phyloP scores from a whole-genome alignment of 495 filamentous ascomycete species.

The Wilcoxina mikolae region DNA sequence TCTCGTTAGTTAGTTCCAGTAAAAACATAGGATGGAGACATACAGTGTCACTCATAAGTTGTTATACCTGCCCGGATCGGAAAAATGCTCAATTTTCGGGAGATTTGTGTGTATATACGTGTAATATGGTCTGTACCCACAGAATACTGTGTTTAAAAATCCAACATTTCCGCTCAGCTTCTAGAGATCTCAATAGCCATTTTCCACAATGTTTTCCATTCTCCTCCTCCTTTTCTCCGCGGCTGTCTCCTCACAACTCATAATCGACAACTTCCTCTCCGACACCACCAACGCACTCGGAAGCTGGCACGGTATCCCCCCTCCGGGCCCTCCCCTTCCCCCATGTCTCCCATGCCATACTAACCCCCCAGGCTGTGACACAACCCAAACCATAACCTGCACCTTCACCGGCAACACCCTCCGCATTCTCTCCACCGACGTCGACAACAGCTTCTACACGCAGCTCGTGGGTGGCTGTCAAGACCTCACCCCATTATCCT shows the following conservation, averaged over 20 bases:
- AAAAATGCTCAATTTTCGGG: too few species aligned
- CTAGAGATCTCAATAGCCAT: too few species aligned
- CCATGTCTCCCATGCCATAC: background rate
- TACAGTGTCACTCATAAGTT: too few species aligned
- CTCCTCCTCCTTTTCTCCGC: constrained; percentile 6
- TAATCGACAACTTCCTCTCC: constrained; percentile 52
- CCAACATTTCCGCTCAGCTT: too few species aligned
- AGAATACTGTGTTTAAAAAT: too few species aligned
- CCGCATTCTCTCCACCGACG: constrained; percentile 47
- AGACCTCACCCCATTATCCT: constrained; percentile 42
- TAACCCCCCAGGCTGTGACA: constrained; percentile 35
- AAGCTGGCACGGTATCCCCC: constrained; percentile 47
- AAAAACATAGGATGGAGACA: too few species aligned
- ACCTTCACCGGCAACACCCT: constrained; percentile 34
- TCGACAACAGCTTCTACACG: constrained; percentile 56
- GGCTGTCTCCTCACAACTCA: constrained; percentile 21
- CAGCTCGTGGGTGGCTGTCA: constrained; percentile 47
- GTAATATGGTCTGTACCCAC: too few species aligned
- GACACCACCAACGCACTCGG: constrained; percentile 44
- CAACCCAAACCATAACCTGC: constrained; percentile 40
- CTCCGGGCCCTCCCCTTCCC: background rate
- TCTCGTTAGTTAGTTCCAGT: too few species aligned
- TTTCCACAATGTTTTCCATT: constrained; percentile 7
- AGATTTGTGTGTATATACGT: too few species aligned
- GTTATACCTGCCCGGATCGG: too few species aligned